These are phyloP conservation scores for Gossypium schwendimanii DNA, from an alignment of 441 rosid species.

Conservation along the genomic window DNA sequence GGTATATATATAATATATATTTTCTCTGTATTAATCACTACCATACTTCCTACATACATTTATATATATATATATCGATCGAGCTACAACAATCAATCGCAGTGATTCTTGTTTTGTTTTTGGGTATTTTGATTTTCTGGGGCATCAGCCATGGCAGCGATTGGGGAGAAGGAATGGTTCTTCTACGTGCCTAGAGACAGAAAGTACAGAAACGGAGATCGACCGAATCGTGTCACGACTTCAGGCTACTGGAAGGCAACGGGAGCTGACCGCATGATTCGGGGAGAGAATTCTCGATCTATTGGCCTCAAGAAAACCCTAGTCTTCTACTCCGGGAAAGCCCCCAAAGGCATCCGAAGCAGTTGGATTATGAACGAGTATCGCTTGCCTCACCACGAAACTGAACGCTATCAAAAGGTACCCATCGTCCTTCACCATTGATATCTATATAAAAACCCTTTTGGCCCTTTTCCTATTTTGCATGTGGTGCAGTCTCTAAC, in stretches of 20 bases:
- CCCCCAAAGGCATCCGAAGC: conserved; percentile 90
- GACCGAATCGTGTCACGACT: conserved; percentile 91
- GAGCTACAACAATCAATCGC: neutral
- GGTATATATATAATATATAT: conserved; percentile 35
- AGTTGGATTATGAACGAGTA: conserved; percentile 99
- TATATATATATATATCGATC: neutral
- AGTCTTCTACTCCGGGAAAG: conserved; percentile 96
- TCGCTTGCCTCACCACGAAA: conserved; percentile 89
- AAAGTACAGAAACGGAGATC: conserved; percentile 88
- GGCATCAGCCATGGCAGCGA: conserved; percentile 70
- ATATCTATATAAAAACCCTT: too few species aligned
- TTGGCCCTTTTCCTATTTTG: too few species aligned
- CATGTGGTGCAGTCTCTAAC: neutral
- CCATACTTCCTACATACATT: neutral
- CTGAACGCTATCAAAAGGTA: conserved; percentile 90
- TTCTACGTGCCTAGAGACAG: conserved; percentile 95
- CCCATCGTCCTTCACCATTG: neutral
- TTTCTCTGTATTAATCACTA: neutral
- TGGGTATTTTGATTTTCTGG: neutral
- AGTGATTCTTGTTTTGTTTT: conserved; percentile 1
- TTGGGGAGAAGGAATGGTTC: conserved; percentile 99
- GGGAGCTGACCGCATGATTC: conserved; percentile 95
- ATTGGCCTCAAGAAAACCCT: conserved; percentile 99
- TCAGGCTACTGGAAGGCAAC: conserved; percentile 99
- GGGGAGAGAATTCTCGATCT: conserved; percentile 60